Percentiles rank a stretch among this genome's conserved stretches.
These are phyloP conservation scores for Fragaria nilgerrensis DNA, from an alignment of 306 rosid species.

Conservation along the genomic window DNA sequence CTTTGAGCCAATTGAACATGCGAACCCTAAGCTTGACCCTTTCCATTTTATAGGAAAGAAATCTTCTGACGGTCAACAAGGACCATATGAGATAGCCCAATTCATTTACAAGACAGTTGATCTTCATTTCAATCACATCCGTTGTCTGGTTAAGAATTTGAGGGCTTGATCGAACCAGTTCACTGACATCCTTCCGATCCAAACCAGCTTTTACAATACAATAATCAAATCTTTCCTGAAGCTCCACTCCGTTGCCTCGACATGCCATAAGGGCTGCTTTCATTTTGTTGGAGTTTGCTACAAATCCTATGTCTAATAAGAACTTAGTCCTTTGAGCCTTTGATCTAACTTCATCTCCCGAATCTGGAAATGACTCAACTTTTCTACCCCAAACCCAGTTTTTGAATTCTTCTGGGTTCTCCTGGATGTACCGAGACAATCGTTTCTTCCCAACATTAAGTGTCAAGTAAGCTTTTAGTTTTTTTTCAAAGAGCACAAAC, in stretches of 20 bases:
- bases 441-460: constrained; percentile 60
- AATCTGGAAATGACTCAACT: constrained; percentile 33
- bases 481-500: constrained; percentile 58
- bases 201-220: constrained; percentile 69
- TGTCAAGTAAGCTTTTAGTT: constrained; percentile 42
- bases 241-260: constrained; percentile 74
- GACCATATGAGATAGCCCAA: constrained; percentile 61
- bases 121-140: constrained; percentile 46
- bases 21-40: constrained; percentile 63
- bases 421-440: constrained; percentile 41
- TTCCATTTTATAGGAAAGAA: constrained; percentile 39
- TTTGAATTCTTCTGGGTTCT: constrained; percentile 56
- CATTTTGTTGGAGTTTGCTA: constrained; percentile 45
- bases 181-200: constrained; percentile 40
- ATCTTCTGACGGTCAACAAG: constrained; percentile 49
- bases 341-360: constrained; percentile 26
- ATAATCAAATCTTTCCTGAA: constrained; percentile 75
- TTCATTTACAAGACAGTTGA: constrained; percentile 49
- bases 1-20: constrained; percentile 73
- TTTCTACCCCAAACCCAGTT: constrained; percentile 58
- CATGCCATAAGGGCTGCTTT: constrained; percentile 39
- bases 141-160: constrained; percentile 66
- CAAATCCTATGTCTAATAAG: constrained; percentile 58
- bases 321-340: constrained; percentile 45
- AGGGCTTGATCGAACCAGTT: constrained; percentile 54